Conservation (phyloP, 2,329 filamentous ascomycete species). For the Verticillium zaregamsianum region DNA sequence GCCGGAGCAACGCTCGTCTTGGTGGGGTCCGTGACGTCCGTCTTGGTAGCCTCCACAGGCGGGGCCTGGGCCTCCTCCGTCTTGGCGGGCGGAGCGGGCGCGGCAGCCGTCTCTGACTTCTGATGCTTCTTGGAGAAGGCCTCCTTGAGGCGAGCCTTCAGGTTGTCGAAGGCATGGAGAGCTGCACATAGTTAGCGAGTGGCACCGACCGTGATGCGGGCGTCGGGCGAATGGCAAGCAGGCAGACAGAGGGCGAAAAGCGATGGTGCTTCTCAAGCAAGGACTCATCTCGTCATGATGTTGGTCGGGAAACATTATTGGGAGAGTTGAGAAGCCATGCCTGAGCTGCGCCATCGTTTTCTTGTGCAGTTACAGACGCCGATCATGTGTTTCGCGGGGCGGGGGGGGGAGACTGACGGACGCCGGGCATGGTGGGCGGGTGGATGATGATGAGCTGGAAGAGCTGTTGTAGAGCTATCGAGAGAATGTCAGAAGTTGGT, state of each 20-base stretch:
- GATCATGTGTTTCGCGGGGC: background rate
- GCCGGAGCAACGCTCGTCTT: constrained; percentile 9
- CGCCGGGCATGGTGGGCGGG: constrained; percentile 42
- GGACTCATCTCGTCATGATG: background rate
- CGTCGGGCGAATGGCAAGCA: background rate
- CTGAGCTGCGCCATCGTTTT: background rate
- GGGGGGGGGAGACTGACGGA: constrained; percentile 39
- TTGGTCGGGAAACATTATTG: background rate
- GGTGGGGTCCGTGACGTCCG: constrained; percentile 16
- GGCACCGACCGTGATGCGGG: too few species aligned
- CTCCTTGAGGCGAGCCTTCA: constrained; percentile 51
- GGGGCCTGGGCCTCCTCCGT: constrained; percentile 30
- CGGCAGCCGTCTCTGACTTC: constrained; percentile 25
- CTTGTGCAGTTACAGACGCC: background rate
- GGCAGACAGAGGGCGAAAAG: background rate
- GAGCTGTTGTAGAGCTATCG: background rate
- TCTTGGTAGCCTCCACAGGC: constrained; percentile 20
- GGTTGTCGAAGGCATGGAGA: constrained; percentile 45
- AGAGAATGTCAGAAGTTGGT: background rate
- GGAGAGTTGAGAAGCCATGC: background rate
- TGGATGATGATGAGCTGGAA: constrained; percentile 10
- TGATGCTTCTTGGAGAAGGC: constrained; percentile 47
- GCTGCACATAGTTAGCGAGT: constrained; percentile 27
- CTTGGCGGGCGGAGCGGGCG: constrained; percentile 16
- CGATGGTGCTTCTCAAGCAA: background rate